Evolutionary conservation across 1,284 basidiomycete genomes (phyloP).

Genomic region (Tilletia walkeri): DNA sequence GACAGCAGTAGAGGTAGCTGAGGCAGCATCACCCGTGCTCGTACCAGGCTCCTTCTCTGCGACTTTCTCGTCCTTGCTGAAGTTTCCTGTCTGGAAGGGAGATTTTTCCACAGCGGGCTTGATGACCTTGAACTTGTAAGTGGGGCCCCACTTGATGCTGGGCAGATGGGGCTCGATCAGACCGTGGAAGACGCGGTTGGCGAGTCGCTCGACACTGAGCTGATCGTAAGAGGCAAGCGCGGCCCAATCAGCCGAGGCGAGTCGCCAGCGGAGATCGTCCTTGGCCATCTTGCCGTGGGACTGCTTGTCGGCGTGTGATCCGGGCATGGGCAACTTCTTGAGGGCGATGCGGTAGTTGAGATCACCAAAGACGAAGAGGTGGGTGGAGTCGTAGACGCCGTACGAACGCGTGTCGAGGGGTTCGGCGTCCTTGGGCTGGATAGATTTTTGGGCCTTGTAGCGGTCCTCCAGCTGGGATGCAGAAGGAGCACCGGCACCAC

Average conservation of each 20-base stretch:
- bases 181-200: constrained; percentile 43
- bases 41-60: not conserved
- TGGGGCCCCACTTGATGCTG: constrained; percentile 39
- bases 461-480: constrained; percentile 48
- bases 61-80: constrained; percentile 12
- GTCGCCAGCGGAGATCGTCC: constrained; percentile 24
- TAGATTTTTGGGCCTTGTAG: constrained; percentile 61
- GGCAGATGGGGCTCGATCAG: constrained; percentile 41
- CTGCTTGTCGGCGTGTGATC: constrained; percentile 12
- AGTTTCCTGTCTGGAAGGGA: constrained; percentile 12
- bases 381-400: constrained; percentile 53
- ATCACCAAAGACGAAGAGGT: constrained; percentile 55
- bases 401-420: constrained; percentile 44
- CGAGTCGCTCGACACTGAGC: constrained; percentile 35
- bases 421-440: constrained; percentile 30
- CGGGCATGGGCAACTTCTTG: constrained; percentile 27
- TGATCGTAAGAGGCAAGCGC: constrained; percentile 47
- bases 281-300: constrained; percentile 18
- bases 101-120: constrained; percentile 27
- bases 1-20: constrained; percentile 65
- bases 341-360: constrained; percentile 54
- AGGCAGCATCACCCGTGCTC: constrained; percentile 68
- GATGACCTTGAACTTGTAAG: constrained; percentile 51
- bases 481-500: constrained; percentile 18
- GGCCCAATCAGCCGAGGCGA: constrained; percentile 39